A percentile compares a stretch with the other conserved stretches of the same genome.
phyloP scores from a whole-genome alignment of 768 basidiomycete genomes.

The Hypholoma fasciculare region DNA sequence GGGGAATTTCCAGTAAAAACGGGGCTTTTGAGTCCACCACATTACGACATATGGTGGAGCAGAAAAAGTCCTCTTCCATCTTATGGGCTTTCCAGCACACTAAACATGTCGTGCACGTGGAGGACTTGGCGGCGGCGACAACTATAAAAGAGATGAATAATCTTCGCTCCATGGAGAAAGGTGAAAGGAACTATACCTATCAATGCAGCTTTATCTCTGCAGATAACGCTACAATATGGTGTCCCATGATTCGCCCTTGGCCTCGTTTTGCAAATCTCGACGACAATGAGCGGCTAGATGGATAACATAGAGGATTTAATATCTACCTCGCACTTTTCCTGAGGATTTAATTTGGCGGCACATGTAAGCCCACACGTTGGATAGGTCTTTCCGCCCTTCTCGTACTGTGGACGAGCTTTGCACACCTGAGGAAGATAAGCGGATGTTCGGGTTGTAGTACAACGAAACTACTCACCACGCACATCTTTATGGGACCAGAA shows the following conservation, averaged over 20 bases:
- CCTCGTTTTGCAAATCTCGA: background rate
- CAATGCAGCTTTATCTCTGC: background rate
- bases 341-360: constrained; percentile 9
- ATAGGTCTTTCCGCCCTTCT: constrained; percentile 18
- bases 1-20: constrained; percentile 24
- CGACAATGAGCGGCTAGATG: background rate
- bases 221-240: background rate
- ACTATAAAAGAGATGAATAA: background rate
- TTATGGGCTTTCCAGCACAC: constrained; percentile 22
- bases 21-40: constrained; percentile 14
- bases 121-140: constrained; percentile 3
- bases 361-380: constrained; percentile 29
- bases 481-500: constrained; percentile 1
- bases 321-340: constrained; percentile 1
- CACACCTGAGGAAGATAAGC: constrained; percentile 18
- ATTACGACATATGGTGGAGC: constrained; percentile 15
- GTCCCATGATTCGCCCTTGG: background rate
- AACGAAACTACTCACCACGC: background rate
- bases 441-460: background rate
- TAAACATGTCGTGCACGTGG: constrained; percentile 22
- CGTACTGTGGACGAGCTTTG: constrained; percentile 16
- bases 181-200: background rate
- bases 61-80: constrained; percentile 13
- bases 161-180: background rate
- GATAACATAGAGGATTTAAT: background rate